Conservation (phyloP, 1,139 yeast genomes). For the Magnusiomyces suaveolens region DNA sequence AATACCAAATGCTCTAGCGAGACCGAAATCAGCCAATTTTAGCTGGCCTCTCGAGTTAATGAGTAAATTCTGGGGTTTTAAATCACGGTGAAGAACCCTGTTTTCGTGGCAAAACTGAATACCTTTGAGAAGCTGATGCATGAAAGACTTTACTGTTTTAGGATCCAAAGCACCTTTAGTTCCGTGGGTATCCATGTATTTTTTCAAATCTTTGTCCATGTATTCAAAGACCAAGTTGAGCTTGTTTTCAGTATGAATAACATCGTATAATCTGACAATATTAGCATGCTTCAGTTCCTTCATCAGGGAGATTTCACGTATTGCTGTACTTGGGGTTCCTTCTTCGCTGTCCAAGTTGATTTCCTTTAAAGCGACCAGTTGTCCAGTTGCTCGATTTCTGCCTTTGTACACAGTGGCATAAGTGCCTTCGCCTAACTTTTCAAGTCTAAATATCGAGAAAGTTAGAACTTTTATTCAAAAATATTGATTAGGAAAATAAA, state of each 20-base stretch:
- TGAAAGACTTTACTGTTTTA: conserved; percentile 73
- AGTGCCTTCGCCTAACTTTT: conserved; percentile 94
- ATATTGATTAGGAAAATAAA: background rate
- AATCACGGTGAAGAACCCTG: conserved; percentile 86
- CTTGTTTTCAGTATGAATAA: conserved; percentile 92
- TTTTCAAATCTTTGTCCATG: conserved; percentile 89
- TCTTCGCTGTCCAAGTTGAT: conserved; percentile 92
- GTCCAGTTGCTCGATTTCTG: conserved; percentile 82
- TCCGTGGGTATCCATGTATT: conserved; percentile 86
- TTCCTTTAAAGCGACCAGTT: conserved; percentile 88
- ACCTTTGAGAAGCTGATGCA: conserved; percentile 86
- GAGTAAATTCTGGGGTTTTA: conserved; percentile 88
- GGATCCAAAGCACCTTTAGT: conserved; percentile 71
- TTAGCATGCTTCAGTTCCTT: conserved; percentile 92
- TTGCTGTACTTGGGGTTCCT: conserved; percentile 97
- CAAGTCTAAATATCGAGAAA: conserved; percentile 37
- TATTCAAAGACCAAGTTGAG: conserved; percentile 85
- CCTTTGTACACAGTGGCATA: conserved; percentile 98
- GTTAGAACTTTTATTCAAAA: too few species aligned
- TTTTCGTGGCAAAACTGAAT: conserved; percentile 92
- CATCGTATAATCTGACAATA: conserved; percentile 87
- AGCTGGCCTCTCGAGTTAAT: conserved; percentile 83
- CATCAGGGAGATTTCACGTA: conserved; percentile 91
- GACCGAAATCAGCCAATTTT: conserved; percentile 93
- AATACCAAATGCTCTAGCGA: conserved; percentile 95